Base-by-base conservation (phyloP, 352 stramenopile species). In the Pythium diclinum region DNA sequence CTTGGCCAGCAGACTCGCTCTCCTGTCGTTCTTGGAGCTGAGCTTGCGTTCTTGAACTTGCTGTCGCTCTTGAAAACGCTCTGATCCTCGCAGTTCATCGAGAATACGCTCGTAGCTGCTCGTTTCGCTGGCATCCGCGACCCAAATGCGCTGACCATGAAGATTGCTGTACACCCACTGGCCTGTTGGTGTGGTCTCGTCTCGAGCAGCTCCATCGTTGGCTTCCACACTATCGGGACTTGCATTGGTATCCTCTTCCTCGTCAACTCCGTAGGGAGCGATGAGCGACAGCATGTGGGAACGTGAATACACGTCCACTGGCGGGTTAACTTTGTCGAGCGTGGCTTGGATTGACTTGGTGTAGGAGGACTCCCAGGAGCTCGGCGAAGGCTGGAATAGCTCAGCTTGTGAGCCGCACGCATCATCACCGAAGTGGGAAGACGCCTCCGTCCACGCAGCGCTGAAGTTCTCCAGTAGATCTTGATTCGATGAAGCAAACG, bases 51-150 rank as follows among this genome's bases (percentile, higher is more conserved):
- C 14, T 34, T 70, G 52, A 11, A 62, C 59, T 53, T 73, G 58
- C 47, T 81, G 78, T 13, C 69, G 71, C 16, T 61, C 60, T 40
- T 64, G 63, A 8, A 69, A 78, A 17, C 46, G 63, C 62, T 89
- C 73, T 1, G 78, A 78, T 11, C 77, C 78, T 4, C 81, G 76
- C n/a, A 94, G 60, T 42, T 92, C 83, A 10, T 64, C 57, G 21
- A 95, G 51, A 67, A 95, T 95, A 0, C 83, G 73, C 32, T 92
- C 79, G 57, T 95, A 95, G 47, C 91, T 79, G 34, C 62, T 64
- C 3, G 74, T 59, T 56, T 95, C 87, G 46, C 92, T 63, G 3
- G 77, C 64, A 44, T 89, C 69, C 28, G 87, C 77, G 14, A 94
- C 59, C 6, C 61, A 77, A 56, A 95, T 92, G 5, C 87, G 83